Evolutionary conservation across 108 stramenopile genomes (phyloP).

Genomic region (Nitzschia inconspicua): DNA sequence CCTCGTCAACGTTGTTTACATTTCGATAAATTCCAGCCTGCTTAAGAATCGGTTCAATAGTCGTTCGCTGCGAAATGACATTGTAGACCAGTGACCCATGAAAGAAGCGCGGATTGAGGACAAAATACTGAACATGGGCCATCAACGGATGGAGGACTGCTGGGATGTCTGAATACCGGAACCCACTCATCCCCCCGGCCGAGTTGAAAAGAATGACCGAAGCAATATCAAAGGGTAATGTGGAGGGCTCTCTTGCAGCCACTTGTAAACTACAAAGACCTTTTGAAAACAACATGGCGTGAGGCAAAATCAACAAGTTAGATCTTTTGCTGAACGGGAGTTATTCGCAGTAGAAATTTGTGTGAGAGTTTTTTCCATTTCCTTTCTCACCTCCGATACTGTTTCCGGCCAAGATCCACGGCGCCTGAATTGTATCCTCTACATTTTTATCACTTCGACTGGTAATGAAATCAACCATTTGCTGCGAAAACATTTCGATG

Average conservation of each 20-base stretch:
- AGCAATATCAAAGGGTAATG: constrained; percentile 14
- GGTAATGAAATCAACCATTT: constrained; percentile 54
- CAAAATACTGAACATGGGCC: constrained; percentile 20
- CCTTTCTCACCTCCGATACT: constrained; percentile 66
- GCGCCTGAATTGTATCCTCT: too few species aligned
- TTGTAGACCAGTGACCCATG: constrained; percentile 25
- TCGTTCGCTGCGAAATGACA: constrained; percentile 26
- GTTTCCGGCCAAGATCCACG: constrained; percentile 71
- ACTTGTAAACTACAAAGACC: constrained; percentile 33
- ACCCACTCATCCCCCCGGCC: constrained; percentile 38
- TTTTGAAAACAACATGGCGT: too few species aligned
- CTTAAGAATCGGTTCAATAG: constrained; percentile 23
- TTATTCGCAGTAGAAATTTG: too few species aligned
- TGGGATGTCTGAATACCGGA: constrained; percentile 35
- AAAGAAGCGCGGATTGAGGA: constrained; percentile 9
- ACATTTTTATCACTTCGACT: too few species aligned
- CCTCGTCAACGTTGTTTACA: constrained; percentile 62
- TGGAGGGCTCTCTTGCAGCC: constrained; percentile 18
- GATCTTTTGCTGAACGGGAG: too few species aligned
- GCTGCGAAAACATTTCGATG: constrained; percentile 53
- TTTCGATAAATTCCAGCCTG: constrained; percentile 23
- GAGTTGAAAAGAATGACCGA: constrained; percentile 55
- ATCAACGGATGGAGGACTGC: too few species aligned
- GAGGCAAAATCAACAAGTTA: too few species aligned
- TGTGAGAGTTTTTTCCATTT: too few species aligned